phyloP scores from a whole-genome alignment of 2,329 filamentous ascomycete species.

The Mycocentrospora acerina region DNA sequence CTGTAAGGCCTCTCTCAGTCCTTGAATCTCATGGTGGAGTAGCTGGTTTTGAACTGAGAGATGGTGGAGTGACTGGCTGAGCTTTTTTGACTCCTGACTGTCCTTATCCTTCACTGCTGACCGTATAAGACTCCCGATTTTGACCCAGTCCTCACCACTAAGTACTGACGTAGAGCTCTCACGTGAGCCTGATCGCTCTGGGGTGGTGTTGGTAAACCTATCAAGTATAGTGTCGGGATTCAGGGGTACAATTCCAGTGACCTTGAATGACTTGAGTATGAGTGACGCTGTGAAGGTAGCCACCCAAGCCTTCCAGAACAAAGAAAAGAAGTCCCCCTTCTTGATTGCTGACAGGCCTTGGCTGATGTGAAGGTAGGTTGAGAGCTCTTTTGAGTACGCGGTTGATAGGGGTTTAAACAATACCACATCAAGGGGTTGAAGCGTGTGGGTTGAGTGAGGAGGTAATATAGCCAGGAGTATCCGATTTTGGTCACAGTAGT shows the following conservation, averaged over 20 bases:
- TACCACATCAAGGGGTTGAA: conserved; percentile 4
- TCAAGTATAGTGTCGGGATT: conserved; percentile 1
- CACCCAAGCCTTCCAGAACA: conserved; percentile 10
- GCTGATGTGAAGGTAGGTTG: conserved; percentile 1
- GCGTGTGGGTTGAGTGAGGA: conserved; percentile 2
- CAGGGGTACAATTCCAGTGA: conserved; percentile 6
- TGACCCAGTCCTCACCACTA: conserved; percentile 6
- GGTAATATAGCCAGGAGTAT: conserved; percentile 3
- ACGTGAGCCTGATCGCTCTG: not conserved
- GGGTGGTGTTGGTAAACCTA: not conserved
- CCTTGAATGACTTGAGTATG: conserved; percentile 5
- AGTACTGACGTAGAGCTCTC: conserved; percentile 4
- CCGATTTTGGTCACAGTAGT: conserved; percentile 4
- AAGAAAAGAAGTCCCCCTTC: conserved; percentile 10
- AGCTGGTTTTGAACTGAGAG: conserved; percentile 6
- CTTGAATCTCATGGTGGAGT: conserved; percentile 4
- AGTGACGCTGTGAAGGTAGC: conserved; percentile 3
- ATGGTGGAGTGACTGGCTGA: conserved; percentile 4
- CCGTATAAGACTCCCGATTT: conserved; percentile 5
- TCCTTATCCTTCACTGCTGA: not conserved
- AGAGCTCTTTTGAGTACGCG: conserved; percentile 5
- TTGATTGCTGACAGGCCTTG: conserved; percentile 5
- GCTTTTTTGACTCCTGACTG: conserved; percentile 2
- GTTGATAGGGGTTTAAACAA: conserved; percentile 7
- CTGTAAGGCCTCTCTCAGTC: conserved; percentile 1